Base-by-base conservation (phyloP, 2,329 filamentous ascomycete species). In the Aspergillus floridensis region DNA sequence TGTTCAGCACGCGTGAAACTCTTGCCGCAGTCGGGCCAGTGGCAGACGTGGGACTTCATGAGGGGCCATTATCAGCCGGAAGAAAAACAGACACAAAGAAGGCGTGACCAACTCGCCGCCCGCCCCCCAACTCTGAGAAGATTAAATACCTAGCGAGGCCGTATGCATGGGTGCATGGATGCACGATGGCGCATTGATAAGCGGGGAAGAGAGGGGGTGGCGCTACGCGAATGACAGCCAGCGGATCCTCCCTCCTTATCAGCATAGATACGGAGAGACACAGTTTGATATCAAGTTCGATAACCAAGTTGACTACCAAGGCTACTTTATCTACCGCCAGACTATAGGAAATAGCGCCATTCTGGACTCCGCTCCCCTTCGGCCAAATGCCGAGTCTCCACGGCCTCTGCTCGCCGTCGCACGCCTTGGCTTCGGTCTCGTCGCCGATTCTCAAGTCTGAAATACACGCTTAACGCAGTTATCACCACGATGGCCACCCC, bases 1-100 rank as follows among this genome's bases (percentile, higher is more conserved):
- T 86, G 84, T 67, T 86, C 84, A 11, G 82, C 79, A 7, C 84
- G 77, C 24, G 82, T 84, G 68, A 86, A 86, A 16, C 77, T 76
- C 67, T 84, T 84, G 50, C 70, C 74, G 63, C 84, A 86, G 31
- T 75, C 77, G 7, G 76, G 72, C 65, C 78, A 76, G 44, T 72
- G 71, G 63, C 83, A 84, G 16, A 66, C 59, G 63, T 67, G 58
- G 26, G 41, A 44, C 53, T 61, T 61, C 59, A 59, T 47, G 53
- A 26, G 26, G 51, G 32, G 14, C 29, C 51, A 53, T 53, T 38
- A 24, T 52, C 32, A 35, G 14, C 32, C 32, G 11, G 14, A 35
- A 16, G 11, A 5, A 35, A 35, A 16, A 16, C 11, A 1, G 32
- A 35, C 11, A 35, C 32, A 16, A 35, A 16, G 32, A 5, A 16